Evolutionary conservation across 306 rosid genomes (phyloP).

Genomic region (Lablab purpureus): DNA sequence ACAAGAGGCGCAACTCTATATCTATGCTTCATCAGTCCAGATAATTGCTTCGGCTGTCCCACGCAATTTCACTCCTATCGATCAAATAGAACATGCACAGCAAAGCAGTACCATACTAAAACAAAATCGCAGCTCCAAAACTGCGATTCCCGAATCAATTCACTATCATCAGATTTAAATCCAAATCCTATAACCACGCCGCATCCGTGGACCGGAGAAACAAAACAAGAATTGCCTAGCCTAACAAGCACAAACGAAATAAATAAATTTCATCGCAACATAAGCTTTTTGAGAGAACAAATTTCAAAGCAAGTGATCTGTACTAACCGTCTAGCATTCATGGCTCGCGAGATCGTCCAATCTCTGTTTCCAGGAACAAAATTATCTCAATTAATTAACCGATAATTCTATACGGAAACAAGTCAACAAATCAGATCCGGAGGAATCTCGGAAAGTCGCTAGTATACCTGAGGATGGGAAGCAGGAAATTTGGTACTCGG

Average conservation of each 20-base stretch:
- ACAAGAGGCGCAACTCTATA: background rate
- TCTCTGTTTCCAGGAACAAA: constrained; percentile 32
- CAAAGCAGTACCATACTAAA: background rate
- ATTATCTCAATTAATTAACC: constrained; percentile 14
- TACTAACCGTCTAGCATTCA: constrained; percentile 54
- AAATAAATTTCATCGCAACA: background rate
- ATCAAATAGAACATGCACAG: background rate
- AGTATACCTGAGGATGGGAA: constrained; percentile 30
- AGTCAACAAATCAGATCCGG: constrained; percentile 38
- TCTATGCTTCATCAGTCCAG: constrained; percentile 7
- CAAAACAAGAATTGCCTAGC: constrained; percentile 3
- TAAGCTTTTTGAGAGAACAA: background rate
- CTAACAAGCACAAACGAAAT: constrained; percentile 11
- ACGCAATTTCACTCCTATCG: constrained; percentile 7
- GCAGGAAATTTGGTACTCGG: background rate
- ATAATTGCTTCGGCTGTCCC: background rate
- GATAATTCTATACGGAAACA: background rate
- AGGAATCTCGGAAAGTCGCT: background rate
- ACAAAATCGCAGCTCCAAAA: constrained; percentile 21
- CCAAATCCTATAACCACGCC: background rate
- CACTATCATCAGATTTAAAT: background rate
- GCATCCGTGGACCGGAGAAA: constrained; percentile 18
- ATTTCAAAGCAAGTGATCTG: background rate
- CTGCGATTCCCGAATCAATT: constrained; percentile 1
- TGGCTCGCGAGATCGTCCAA: constrained; percentile 47